Evolutionary conservation across 2,329 filamentous ascomycete genomes (phyloP), one percentile per base, ranked within the genome.

Genomic region (Ophiocordyceps camponoti-saundersi): DNA sequence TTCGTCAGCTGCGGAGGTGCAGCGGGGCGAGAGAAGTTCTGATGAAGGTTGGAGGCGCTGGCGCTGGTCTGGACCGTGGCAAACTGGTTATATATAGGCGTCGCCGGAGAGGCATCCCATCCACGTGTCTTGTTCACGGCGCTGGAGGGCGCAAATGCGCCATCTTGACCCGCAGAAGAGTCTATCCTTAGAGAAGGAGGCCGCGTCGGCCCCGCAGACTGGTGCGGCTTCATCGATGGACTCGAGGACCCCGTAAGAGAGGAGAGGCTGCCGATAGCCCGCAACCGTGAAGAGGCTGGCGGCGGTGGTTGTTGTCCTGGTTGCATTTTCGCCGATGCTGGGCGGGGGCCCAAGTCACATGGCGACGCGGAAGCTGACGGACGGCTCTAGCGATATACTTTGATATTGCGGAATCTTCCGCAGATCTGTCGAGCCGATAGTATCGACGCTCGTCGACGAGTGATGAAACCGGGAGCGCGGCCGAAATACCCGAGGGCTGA

Each of bases 21-120:
- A 6, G 63, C 69, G 40, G 76, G 75, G 16, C 77, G 70, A 22
- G 75, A 78, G 63, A 76, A 80, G 65, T 75, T 78, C 49, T 74
- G 73, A 21, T 68, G 67, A 43, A 59, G 44, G 51, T 63, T 71
- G 48, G 61, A 59, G 49, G 60, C 65, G 61, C 69, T 75, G 47
- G 65, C 62, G 59, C 69, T 75, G 51, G 63, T 55, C 15, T 18
- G 12, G 10, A 22, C n/a, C n/a, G 39, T 34, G 13, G 45, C 21
- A 52, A 75, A 72, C 56, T 65, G 66, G 48, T 66, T 55, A 59
- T 72, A 70, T 53, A 69, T 66, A 30, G 73, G 65, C 47, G 70
- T 70, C 50, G 63, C 59, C 22, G 69, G 57, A 42, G 60, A 60
- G 47, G 57, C 57, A 47, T 59, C 57, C 49, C 63, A 62, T 44